A percentile compares a stretch with the other conserved stretches of the same genome.
Conservation (phyloP, 2,329 filamentous ascomycete species). For the Microcyclosporella mali region DNA sequence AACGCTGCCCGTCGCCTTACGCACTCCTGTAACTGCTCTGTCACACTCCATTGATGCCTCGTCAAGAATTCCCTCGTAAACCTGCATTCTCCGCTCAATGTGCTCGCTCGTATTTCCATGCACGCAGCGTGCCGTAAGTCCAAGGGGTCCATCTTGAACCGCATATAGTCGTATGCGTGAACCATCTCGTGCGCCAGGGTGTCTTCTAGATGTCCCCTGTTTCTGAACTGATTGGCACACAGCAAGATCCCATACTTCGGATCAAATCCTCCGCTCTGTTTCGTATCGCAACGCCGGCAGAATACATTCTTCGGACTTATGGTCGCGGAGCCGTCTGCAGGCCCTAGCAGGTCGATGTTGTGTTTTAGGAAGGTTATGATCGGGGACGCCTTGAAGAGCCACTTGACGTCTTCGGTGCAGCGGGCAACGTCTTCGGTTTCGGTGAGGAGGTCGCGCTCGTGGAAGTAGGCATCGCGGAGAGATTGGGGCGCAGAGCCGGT, state of each 20-base stretch:
- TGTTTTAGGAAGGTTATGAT: conserved; percentile 80
- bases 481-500: conserved; percentile 64
- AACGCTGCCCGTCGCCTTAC: conserved; percentile 74
- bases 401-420: conserved; percentile 78
- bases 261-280: conserved; percentile 74
- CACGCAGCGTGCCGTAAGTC: conserved; percentile 86
- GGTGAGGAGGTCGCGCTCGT: conserved; percentile 66
- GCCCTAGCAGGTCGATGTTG: conserved; percentile 69
- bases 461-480: conserved; percentile 69
- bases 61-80: conserved; percentile 82
- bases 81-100: conserved; percentile 87
- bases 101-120: conserved; percentile 91
- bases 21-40: conserved; percentile 89
- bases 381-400: conserved; percentile 76
- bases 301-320: conserved; percentile 70
- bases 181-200: conserved; percentile 97
- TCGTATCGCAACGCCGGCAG: conserved; percentile 68
- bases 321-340: conserved; percentile 44
- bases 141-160: conserved; percentile 84
- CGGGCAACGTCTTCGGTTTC: conserved; percentile 71
- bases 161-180: conserved; percentile 86
- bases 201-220: conserved; percentile 79
- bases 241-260: conserved; percentile 81
- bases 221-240: conserved; percentile 84
- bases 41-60: conserved; percentile 78